Conservation (phyloP, 805 yeast genomes). For the Cyberlindnera misumaiensis region DNA sequence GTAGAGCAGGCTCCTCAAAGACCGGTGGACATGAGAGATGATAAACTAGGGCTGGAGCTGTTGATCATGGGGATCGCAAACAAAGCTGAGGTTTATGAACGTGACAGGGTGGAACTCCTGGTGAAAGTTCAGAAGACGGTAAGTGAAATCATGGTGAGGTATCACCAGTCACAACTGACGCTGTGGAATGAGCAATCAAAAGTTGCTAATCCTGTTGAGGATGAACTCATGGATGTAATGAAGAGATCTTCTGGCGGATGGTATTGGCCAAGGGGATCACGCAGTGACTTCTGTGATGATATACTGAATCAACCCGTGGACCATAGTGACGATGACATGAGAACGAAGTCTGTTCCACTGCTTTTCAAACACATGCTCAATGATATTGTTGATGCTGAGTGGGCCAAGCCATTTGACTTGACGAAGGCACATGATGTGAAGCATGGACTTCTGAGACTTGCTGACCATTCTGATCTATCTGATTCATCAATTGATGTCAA, state of each 20-base stretch:
- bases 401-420: conserved; percentile 16
- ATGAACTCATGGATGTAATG: conserved; percentile 7
- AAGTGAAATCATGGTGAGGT: conserved; percentile 4
- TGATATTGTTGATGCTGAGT: conserved; percentile 5
- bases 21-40: conserved; percentile 1
- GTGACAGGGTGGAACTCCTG: conserved; percentile 13
- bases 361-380: conserved; percentile 9
- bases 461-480: neutral
- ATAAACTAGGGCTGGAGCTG: neutral
- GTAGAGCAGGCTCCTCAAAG: neutral
- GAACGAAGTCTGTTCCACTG: conserved; percentile 15
- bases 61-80: neutral
- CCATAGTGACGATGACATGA: conserved; percentile 4
- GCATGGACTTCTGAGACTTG: neutral
- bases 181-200: no score
- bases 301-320: conserved; percentile 13
- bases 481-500: conserved; percentile 22
- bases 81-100: conserved; percentile 14
- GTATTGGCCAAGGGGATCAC: conserved; percentile 20
- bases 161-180: conserved; percentile 4
- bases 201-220: neutral
- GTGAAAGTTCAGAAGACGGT: conserved; percentile 9
- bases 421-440: conserved; percentile 14
- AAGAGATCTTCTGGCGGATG: conserved; percentile 10
- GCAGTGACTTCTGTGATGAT: conserved; percentile 15